Percentiles rank a stretch among this genome's conserved stretches.
Conservation (phyloP, 495 filamentous ascomycete species). For the Durotheca rogersii region DNA sequence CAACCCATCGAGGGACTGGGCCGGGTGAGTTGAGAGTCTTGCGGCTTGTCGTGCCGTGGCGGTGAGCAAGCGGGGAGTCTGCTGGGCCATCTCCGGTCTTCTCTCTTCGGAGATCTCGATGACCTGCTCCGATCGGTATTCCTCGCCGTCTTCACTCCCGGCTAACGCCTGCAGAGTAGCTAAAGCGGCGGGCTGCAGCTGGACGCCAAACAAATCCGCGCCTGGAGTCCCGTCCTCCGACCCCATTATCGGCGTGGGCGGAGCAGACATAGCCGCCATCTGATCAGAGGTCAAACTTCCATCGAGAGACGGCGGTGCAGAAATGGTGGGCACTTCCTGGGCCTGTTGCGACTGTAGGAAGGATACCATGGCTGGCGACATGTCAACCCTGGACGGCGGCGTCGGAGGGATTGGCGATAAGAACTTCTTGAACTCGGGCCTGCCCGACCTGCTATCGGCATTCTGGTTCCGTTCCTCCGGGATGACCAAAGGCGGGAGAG, state of each 20-base stretch:
- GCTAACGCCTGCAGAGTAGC: conserved; percentile 76
- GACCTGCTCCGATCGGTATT: conserved; percentile 53
- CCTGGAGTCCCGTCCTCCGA: conserved; percentile 52
- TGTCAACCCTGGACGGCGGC: conserved; percentile 70
- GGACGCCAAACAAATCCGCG: conserved; percentile 62
- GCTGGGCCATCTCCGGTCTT: conserved; percentile 43
- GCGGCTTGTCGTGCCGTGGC: conserved; percentile 33
- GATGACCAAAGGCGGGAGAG: conserved; percentile 71
- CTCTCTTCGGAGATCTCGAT: conserved; percentile 48
- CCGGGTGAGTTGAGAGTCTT: conserved; percentile 41
- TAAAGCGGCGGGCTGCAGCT: conserved; percentile 74
- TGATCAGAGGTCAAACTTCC: conserved; percentile 86
- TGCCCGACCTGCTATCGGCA: conserved; percentile 40
- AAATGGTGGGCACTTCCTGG: conserved; percentile 65
- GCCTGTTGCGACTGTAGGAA: conserved; percentile 58
- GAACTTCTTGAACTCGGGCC: conserved; percentile 53
- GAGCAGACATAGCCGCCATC: conserved; percentile 72
- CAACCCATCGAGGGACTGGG: conserved; percentile 54
- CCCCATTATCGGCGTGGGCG: conserved; percentile 74
- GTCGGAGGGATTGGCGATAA: conserved; percentile 76
- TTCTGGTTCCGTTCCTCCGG: conserved; percentile 45
- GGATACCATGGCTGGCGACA: conserved; percentile 71
- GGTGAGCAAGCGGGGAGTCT: conserved; percentile 43
- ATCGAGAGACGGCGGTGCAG: conserved; percentile 83
- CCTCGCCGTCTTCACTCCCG: conserved; percentile 50